Percentiles rank a stretch among this genome's conserved stretches.
Evolutionary conservation across 2,329 filamentous ascomycete genomes (phyloP).

Genomic region (Hypoxylon sp.): DNA sequence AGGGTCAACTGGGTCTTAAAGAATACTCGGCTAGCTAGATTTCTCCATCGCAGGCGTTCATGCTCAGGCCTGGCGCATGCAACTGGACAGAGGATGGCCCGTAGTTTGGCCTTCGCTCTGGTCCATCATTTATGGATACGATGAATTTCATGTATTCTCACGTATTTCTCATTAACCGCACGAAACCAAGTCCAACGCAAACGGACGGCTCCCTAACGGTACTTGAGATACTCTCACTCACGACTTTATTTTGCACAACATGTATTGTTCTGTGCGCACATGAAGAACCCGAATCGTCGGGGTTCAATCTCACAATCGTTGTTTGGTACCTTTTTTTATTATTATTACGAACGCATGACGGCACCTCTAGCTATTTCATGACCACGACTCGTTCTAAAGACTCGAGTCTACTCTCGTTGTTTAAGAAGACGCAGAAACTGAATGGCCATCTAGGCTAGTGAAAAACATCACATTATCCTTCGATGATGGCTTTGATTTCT

Average conservation of each 20-base stretch:
- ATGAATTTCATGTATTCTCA: conserved; percentile 45
- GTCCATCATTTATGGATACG: conserved; percentile 30
- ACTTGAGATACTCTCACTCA: conserved; percentile 33
- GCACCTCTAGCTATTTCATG: conserved; percentile 42
- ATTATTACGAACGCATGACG: conserved; percentile 46
- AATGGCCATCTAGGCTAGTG: conserved; percentile 35
- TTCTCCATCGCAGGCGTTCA: conserved; percentile 14
- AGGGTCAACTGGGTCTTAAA: conserved; percentile 53
- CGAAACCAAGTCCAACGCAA: conserved; percentile 22
- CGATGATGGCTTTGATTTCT: conserved; percentile 44
- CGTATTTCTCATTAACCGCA: conserved; percentile 36
- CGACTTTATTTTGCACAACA: conserved; percentile 37
- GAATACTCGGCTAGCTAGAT: conserved; percentile 13
- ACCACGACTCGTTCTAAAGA: conserved; percentile 42
- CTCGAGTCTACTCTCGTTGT: conserved; percentile 38
- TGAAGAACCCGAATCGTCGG: conserved; percentile 33
- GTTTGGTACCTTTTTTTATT: conserved; percentile 36
- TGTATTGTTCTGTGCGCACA: conserved; percentile 32
- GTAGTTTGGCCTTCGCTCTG: conserved; percentile 5
- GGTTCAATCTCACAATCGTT: conserved; percentile 39
- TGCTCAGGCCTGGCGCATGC: not conserved
- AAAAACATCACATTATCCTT: conserved; percentile 29
- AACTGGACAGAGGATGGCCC: conserved; percentile 9
- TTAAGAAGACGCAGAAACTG: conserved; percentile 39
- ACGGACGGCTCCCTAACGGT: conserved; percentile 30